Conservation (phyloP, 2,329 filamentous ascomycete species). For the Dactylellina cionopaga region DNA sequence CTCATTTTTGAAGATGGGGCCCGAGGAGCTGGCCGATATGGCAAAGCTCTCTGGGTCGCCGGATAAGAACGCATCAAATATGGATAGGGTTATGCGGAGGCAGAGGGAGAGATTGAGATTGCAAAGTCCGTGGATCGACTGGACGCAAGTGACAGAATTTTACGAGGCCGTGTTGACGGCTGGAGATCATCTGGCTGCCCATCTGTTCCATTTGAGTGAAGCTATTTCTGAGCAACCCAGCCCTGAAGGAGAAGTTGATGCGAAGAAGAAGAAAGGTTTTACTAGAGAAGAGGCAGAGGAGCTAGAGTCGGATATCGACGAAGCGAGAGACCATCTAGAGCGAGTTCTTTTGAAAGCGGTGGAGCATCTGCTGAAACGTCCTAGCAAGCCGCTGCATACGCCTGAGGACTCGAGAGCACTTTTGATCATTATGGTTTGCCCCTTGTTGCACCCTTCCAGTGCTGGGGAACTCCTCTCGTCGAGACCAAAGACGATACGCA, state of each 20-base stretch:
- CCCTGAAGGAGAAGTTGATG: slow-evolving; percentile 72
- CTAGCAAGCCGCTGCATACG: slow-evolving; percentile 73
- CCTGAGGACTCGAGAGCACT: slow-evolving; percentile 80
- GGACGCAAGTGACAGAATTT: slow-evolving; percentile 77
- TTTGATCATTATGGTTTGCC: slow-evolving; percentile 80
- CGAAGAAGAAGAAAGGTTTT: slow-evolving; percentile 63
- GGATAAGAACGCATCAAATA: slow-evolving; percentile 25
- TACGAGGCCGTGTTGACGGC: slow-evolving; percentile 75
- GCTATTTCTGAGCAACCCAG: slow-evolving; percentile 60
- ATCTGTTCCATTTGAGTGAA: slow-evolving; percentile 32
- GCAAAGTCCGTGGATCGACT: slow-evolving; percentile 70
- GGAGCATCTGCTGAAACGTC: slow-evolving; percentile 81
- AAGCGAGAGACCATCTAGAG: slow-evolving; percentile 76
- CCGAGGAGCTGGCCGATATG: slow-evolving; percentile 35
- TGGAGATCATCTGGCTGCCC: slow-evolving; percentile 59
- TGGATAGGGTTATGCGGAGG: slow-evolving; percentile 53
- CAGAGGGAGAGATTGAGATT: slow-evolving; percentile 58
- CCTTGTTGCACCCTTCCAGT: slow-evolving; percentile 70
- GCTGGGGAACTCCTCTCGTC: slow-evolving; percentile 35
- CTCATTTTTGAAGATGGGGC: slow-evolving; percentile 65
- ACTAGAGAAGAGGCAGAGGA: slow-evolving; percentile 43
- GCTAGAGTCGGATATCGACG: slow-evolving; percentile 63
- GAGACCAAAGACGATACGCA: slow-evolving; percentile 12
- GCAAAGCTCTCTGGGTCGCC: slow-evolving; percentile 58
- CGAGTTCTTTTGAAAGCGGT: slow-evolving; percentile 78